Evolutionary conservation across 169 alveolate genomes (phyloP).

Genomic region (Cryptosporidium bovis): DNA sequence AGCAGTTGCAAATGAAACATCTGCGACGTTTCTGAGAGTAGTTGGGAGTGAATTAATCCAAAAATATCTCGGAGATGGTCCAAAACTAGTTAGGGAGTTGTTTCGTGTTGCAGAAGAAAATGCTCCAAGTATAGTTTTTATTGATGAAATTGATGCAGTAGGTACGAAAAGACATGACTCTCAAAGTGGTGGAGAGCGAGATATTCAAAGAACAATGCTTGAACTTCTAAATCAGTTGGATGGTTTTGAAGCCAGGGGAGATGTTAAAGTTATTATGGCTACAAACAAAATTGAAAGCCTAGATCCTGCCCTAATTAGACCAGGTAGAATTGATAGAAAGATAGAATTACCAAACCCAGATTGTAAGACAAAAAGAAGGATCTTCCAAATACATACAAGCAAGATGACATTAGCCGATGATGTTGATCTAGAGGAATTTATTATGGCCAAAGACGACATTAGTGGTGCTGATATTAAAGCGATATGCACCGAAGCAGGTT

Average conservation of each 20-base stretch:
- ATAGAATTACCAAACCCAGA: slow-evolving; percentile 99
- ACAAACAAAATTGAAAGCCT: slow-evolving; percentile 97
- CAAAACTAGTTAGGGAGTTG: slow-evolving; percentile 98
- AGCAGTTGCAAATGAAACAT: slow-evolving; percentile 98
- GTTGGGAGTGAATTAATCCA: slow-evolving; percentile 99
- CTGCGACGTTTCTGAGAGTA: slow-evolving; percentile 98
- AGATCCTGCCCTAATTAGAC: slow-evolving; percentile 99
- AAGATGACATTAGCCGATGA: slow-evolving; percentile 98
- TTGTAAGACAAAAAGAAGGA: slow-evolving; percentile 94
- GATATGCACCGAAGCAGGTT: slow-evolving; percentile 99
- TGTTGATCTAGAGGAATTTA: slow-evolving; percentile 98
- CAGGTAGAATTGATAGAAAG: slow-evolving; percentile 99
- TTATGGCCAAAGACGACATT: slow-evolving; percentile 98
- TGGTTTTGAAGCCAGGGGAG: slow-evolving; percentile 99
- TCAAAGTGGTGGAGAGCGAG: slow-evolving; percentile 99
- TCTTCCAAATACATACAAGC: slow-evolving; percentile 97
- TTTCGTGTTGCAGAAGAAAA: slow-evolving; percentile 98
- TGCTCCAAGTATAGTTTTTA: slow-evolving; percentile 99
- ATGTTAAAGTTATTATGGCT: slow-evolving; percentile 98
- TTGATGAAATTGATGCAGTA: slow-evolving; percentile 99
- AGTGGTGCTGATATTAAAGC: slow-evolving; percentile 99
- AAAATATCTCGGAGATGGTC: slow-evolving; percentile 99
- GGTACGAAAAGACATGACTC: slow-evolving; percentile 98
- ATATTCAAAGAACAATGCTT: slow-evolving; percentile 99
- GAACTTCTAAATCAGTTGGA: slow-evolving; percentile 98